Evolutionary conservation across 768 basidiomycete species (phyloP), one percentile per base, ranked within the genome.

Genomic region (Russula foetens): DNA sequence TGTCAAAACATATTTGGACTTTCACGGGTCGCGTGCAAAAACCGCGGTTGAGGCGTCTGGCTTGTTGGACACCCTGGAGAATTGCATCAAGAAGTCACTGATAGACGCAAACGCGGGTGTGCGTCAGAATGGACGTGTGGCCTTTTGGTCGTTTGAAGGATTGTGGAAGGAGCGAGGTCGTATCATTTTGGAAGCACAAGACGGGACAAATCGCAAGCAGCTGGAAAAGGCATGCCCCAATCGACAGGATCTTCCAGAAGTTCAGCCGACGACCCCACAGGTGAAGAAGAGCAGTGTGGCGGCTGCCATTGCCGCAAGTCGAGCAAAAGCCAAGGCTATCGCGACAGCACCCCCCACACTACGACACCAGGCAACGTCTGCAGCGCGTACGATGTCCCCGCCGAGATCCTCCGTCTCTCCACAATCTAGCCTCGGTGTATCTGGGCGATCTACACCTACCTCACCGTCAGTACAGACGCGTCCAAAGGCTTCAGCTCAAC

Each of bases 241-340:
- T 67, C 81, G 82, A 5, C 75, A 76, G 43, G 69, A 56, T 12
- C 65, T 77, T 21, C 74, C 73, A 14, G 64, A 69, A 26, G 69
- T 68, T 39, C 66, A 77, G 0, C 69, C 77, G 26, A 74, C 79
- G 31, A 77, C 80, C 3, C 71, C 77, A 3, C 81, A 81, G 55
- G 71, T 72, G 55, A 93, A 92, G 75, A 93, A 93, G 72, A 83
- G 82, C 47, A 91, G 90, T 59, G 77, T 94, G 57, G 86, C 90
- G 43, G 90, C 92, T 9, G 84, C 90, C 24, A 90, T 95, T 67
- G 93, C 93, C 43, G 92, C 93, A 23, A 94, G 89, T 69, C 81
- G 92, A 24, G 90, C 88, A 17, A 95, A 91, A 70, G 90, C 90
- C 17, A 92, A 85, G 68, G 86, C 83, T 23, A 90, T 90, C 62